A percentile compares a stretch with the other conserved stretches of the same genome.
phyloP scores from a whole-genome alignment of 768 basidiomycete species.

The Agrocybe chaxingu region DNA sequence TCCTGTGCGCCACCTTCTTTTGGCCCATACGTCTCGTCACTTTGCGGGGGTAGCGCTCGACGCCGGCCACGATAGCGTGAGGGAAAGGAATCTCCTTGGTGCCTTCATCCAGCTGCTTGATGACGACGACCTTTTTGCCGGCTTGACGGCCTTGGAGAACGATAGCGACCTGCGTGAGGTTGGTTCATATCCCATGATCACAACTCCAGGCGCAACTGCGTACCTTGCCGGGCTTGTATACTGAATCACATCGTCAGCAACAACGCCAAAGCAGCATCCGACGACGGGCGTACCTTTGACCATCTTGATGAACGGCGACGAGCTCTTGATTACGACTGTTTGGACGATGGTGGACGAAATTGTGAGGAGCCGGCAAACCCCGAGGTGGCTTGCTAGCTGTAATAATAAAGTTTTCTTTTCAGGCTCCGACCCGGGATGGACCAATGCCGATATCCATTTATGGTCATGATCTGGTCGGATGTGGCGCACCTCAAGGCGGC shows the following conservation, averaged over 20 bases:
- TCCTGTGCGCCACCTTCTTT: slow-evolving; percentile 89
- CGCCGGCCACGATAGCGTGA: slow-evolving; percentile 96
- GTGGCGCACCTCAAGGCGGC: too few relatives aligned
- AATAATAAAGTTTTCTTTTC: slow-evolving; percentile 35
- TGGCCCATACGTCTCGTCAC: slow-evolving; percentile 97
- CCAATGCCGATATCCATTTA: neutral
- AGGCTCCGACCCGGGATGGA: neutral
- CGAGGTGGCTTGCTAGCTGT: slow-evolving; percentile 43
- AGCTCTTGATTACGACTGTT: slow-evolving; percentile 39
- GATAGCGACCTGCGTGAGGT: slow-evolving; percentile 72
- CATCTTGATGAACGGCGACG: slow-evolving; percentile 47
- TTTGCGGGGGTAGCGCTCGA: slow-evolving; percentile 98
- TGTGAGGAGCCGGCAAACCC: slow-evolving; percentile 29
- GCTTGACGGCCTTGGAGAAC: slow-evolving; percentile 99
- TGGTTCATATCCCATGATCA: neutral
- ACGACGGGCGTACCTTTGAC: slow-evolving; percentile 47
- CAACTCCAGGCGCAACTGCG: slow-evolving; percentile 1
- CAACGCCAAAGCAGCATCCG: neutral
- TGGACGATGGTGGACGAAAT: slow-evolving; percentile 22
- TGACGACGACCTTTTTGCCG: slow-evolving; percentile 98
- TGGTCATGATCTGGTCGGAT: neutral
- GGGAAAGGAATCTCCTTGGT: slow-evolving; percentile 96
- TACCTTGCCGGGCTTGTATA: slow-evolving; percentile 96
- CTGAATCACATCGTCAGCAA: slow-evolving; percentile 34
- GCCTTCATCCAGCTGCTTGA: slow-evolving; percentile 96